Percentiles rank a stretch among this genome's conserved stretches.
phyloP scores from a whole-genome alignment of 2,329 filamentous ascomycete genomes.

The Trichoderma sp. region DNA sequence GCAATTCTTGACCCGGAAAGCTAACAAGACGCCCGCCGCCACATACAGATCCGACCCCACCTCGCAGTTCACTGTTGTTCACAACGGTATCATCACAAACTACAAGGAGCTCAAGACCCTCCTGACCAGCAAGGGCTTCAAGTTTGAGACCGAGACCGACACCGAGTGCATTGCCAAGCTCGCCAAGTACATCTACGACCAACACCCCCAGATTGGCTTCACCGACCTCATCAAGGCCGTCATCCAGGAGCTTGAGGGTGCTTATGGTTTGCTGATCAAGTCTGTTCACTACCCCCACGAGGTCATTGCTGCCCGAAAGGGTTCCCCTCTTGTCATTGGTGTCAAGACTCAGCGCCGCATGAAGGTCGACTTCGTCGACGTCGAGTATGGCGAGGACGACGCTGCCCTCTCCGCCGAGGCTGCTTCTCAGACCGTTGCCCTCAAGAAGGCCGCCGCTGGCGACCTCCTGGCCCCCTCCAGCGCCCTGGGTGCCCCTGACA shows the following conservation, averaged over 20 bases:
- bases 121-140: constrained; percentile 90
- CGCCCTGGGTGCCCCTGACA: constrained; percentile 82
- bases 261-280: constrained; percentile 95
- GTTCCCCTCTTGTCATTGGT: constrained; percentile 94
- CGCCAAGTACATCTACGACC: constrained; percentile 95
- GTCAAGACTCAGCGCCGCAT: constrained; percentile 97
- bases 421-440: constrained; percentile 91
- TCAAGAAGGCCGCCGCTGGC: constrained; percentile 76
- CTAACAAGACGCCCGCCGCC: constrained; percentile 18
- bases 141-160: constrained; percentile 98
- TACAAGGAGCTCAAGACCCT: constrained; percentile 99
- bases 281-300: constrained; percentile 98
- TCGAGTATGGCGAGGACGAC: constrained; percentile 90
- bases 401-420: constrained; percentile 83
- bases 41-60: constrained; percentile 76
- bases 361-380: constrained; percentile 99
- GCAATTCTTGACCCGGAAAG: not conserved
- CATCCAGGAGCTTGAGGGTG: constrained; percentile 96
- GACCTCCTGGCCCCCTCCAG: constrained; percentile 64
- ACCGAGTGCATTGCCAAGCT: constrained; percentile 99
- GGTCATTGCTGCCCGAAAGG: constrained; percentile 96
- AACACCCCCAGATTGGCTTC: constrained; percentile 92
- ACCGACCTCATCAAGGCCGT: constrained; percentile 95
- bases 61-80: constrained; percentile 96
- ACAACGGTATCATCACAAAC: constrained; percentile 99